Evolutionary conservation across 2,329 filamentous ascomycete species (phyloP), one percentile per base, ranked within the genome.

Genomic region (Tolypocladium tundrense): DNA sequence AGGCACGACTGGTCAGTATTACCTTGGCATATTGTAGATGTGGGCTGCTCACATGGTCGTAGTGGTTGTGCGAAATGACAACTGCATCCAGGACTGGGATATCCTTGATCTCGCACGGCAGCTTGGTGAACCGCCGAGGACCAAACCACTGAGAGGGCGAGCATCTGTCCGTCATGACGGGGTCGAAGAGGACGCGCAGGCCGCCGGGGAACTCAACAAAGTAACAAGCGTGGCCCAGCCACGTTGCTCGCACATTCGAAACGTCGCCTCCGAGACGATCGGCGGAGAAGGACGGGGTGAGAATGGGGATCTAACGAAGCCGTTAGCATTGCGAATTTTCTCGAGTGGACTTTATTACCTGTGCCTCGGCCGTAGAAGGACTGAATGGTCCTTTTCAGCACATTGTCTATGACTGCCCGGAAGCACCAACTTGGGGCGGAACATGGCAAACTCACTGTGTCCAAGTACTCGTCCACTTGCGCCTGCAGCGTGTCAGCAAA

Each of bases 171-270:
- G 90, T 88, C 63, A 95, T 93, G 33, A 95, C 90, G 1, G 91
- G 91, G 67, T 96, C 91, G 69, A 95, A 94, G 3, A 96, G 81
- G 10, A 92, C 88, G 54, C 91, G 84, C 43, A 96, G 76, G 0
- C 91, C 91, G 24, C 81, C 78, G 1, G 90, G 88, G 64, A 91
- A 95, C 70, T 96, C 91, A 61, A 92, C 82, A 65, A 88, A 90
- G 74, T 89, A 95, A 74, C 90, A 95, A 2, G 91, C 90, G 70
- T 96, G 91, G 24, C 91, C 91, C 1, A 96, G 82, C 91, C 91
- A 95, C 51, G 90, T 95, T 43, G 90, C 88, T 54, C 55, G 24
- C 33, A 56, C 4, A 53, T 57, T 33, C 14, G 16, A 31, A 10
- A 39, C 19, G 33, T 35, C 24, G 3, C 6, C 31, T 27, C 39